phyloP scores from a whole-genome alignment of 1,139 yeast genomes.

The Pichia norvegensis region DNA sequence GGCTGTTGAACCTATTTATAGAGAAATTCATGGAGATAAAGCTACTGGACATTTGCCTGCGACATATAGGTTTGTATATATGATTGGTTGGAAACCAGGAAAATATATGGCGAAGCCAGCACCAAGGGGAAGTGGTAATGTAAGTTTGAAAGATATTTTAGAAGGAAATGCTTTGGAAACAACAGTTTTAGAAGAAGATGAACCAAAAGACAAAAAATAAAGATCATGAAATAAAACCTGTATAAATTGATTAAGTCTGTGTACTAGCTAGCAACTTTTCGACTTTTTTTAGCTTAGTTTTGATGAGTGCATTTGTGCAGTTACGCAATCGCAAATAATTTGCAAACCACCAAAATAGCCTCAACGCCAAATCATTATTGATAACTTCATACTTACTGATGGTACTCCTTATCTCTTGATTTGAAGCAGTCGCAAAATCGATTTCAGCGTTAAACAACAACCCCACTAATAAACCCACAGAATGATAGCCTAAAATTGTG shows the following conservation, averaged over 20 bases:
- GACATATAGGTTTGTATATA: constrained; percentile 66
- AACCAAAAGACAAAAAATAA: neutral
- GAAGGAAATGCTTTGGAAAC: constrained; percentile 14
- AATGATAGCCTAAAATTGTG: constrained; percentile 3
- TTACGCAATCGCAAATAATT: constrained; percentile 1
- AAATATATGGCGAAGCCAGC: constrained; percentile 61
- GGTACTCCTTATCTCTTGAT: neutral
- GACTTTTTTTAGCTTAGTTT: neutral
- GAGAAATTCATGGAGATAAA: constrained; percentile 56
- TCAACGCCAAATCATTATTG: neutral
- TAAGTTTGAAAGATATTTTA: constrained; percentile 58
- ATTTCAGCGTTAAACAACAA: constrained; percentile 1
- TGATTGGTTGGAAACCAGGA: constrained; percentile 87
- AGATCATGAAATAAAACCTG: neutral
- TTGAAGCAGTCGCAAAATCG: constrained; percentile 6
- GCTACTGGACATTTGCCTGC: constrained; percentile 45
- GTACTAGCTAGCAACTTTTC: neutral
- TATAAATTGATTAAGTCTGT: neutral
- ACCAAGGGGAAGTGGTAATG: constrained; percentile 62
- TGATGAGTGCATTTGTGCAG: neutral
- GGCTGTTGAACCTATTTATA: constrained; percentile 73
- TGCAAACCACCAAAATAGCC: constrained; percentile 2
- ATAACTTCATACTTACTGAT: neutral
- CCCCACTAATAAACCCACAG: constrained; percentile 9
- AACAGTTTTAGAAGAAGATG: constrained; percentile 18